Evolutionary conservation across 2,329 filamentous ascomycete species (phyloP).

Genomic region (Aspergillus pseudoterreus): DNA sequence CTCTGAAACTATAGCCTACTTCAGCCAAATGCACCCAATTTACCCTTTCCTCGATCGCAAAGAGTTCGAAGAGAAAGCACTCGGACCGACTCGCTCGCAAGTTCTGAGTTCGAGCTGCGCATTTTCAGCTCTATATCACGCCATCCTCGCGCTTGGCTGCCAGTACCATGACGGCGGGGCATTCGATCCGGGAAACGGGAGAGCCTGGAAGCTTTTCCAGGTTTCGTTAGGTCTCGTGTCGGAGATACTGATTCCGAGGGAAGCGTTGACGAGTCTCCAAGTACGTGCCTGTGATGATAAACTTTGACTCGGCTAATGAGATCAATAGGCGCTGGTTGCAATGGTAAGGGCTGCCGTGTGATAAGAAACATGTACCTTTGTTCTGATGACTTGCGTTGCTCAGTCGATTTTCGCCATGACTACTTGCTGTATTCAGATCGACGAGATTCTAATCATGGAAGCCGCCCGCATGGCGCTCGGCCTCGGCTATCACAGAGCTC

Average conservation of each 20-base stretch:
- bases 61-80: slow-evolving; percentile 30
- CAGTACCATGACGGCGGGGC: slow-evolving; percentile 33
- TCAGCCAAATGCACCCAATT: slow-evolving; percentile 35
- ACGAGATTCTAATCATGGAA: slow-evolving; percentile 29
- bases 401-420: slow-evolving; percentile 33
- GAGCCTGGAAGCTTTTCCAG: slow-evolving; percentile 40
- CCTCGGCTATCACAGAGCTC: slow-evolving; percentile 28
- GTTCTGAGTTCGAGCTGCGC: slow-evolving; percentile 49
- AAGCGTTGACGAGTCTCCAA: slow-evolving; percentile 19
- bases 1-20: slow-evolving; percentile 29
- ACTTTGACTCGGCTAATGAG: neutral
- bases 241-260: slow-evolving; percentile 27
- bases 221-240: slow-evolving; percentile 34
- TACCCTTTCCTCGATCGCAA: slow-evolving; percentile 40
- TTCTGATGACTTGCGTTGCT: too few species aligned
- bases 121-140: slow-evolving; percentile 39
- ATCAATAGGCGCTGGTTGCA: slow-evolving; percentile 23
- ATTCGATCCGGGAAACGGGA: slow-evolving; percentile 39
- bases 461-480: slow-evolving; percentile 33
- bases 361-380: too few species aligned
- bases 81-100: slow-evolving; percentile 48
- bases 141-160: slow-evolving; percentile 37
- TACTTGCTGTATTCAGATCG: slow-evolving; percentile 32
- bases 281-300: slow-evolving; percentile 1
- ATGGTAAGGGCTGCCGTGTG: slow-evolving; percentile 11